phyloP scores from a whole-genome alignment of 202 grass and related monocot genomes.

The Elaeis oleifera region DNA sequence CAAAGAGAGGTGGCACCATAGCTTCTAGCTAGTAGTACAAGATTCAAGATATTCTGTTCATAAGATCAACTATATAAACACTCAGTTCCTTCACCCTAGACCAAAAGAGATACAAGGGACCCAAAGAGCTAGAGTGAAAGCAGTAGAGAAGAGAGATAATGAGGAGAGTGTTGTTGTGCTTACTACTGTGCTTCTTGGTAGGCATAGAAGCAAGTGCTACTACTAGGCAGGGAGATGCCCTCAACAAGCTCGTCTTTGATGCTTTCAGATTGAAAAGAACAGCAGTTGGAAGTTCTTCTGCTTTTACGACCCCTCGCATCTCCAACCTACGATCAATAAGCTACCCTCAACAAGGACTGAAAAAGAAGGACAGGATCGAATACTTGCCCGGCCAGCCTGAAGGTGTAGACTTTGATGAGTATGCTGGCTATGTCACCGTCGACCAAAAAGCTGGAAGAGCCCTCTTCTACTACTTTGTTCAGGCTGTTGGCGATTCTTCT shows the following conservation, averaged over 20 bases:
- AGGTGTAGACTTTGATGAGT: conserved; percentile 57
- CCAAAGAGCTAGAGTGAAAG: too few relatives aligned
- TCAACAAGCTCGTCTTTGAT: conserved; percentile 20
- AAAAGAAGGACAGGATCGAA: conserved; percentile 54
- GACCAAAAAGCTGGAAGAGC: conserved; percentile 47
- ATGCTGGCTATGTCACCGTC: conserved; percentile 84
- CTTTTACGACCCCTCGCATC: neutral
- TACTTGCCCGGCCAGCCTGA: conserved; percentile 56
- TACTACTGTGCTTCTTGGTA: too few relatives aligned
- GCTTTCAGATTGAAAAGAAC: too few relatives aligned
- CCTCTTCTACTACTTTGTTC: conserved; percentile 86
- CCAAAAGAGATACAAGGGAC: too few relatives aligned
- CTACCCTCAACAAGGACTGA: conserved; percentile 19
- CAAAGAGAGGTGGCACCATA: too few relatives aligned
- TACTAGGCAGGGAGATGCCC: conserved; percentile 16
- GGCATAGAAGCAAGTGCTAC: too few relatives aligned
- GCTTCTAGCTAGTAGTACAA: too few relatives aligned
- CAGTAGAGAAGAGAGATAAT: too few relatives aligned
- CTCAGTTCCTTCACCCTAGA: too few relatives aligned
- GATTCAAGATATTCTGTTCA: too few relatives aligned
- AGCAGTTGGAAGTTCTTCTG: neutral
- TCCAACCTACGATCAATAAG: neutral
- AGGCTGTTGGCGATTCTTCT: conserved; percentile 26
- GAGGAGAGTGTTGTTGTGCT: too few relatives aligned
- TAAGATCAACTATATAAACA: too few relatives aligned